These are phyloP conservation scores for Punica granatum DNA, from an alignment of 345 rosid genomes.

Conservation along the genomic window DNA sequence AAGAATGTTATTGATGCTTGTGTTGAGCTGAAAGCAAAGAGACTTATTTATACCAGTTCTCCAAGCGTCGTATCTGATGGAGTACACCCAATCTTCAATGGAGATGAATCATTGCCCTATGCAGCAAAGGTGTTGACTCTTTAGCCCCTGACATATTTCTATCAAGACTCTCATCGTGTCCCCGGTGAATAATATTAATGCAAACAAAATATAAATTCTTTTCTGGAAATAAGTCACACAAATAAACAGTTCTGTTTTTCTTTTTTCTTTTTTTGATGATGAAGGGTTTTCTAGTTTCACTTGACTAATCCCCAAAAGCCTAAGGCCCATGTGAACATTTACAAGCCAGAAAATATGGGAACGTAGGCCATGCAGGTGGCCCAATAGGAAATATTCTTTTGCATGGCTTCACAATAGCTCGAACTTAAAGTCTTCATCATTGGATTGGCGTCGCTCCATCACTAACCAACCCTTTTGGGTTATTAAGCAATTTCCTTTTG, in stretches of 20 bases:
- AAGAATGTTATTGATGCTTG: slow-evolving; percentile 83
- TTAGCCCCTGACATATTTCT: not conserved
- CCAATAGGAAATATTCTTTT: no score
- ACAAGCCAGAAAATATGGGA: no score
- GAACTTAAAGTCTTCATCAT: no score
- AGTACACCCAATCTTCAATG: slow-evolving; percentile 46
- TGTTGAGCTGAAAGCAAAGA: slow-evolving; percentile 60
- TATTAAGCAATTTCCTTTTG: no score
- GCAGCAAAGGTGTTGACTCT: slow-evolving; percentile 43
- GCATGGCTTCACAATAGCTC: no score
- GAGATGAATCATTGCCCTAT: slow-evolving; percentile 65
- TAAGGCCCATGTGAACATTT: no score
- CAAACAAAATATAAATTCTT: not conserved
- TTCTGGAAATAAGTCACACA: not conserved
- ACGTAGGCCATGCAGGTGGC: no score
- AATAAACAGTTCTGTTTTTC: not conserved
- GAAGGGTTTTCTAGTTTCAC: no score
- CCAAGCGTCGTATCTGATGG: slow-evolving; percentile 95
- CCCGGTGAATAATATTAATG: not conserved
- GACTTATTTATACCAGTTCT: slow-evolving; percentile 89
- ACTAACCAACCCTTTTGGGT: no score
- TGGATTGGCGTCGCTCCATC: no score
- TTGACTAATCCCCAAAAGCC: no score
- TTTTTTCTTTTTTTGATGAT: no score
- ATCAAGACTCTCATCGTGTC: not conserved